Evolutionary conservation across 2,329 filamentous ascomycete species (phyloP).

Genomic region (Epichloe sp.): DNA sequence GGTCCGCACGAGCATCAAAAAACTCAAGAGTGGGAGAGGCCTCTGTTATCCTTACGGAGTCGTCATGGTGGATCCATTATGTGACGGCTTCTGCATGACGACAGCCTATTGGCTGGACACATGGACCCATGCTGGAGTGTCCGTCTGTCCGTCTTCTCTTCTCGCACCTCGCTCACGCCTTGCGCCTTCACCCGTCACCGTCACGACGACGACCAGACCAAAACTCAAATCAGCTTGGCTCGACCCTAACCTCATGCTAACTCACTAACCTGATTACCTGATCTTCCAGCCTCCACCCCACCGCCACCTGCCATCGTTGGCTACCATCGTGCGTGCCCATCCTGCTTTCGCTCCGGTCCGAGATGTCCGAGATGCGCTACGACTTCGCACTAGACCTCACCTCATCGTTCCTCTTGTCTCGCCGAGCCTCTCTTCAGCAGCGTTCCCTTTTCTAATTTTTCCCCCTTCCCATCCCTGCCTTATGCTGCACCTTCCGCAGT

Average conservation of each 20-base stretch:
- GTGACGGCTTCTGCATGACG: too few species aligned
- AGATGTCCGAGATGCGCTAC: conserved; percentile 7
- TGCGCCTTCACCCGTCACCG: not conserved
- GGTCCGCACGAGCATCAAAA: too few species aligned
- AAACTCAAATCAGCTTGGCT: not conserved
- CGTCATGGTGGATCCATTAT: too few species aligned
- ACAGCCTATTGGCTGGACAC: too few species aligned
- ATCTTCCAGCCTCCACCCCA: not conserved
- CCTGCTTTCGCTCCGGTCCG: conserved; percentile 1
- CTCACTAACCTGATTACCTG: not conserved
- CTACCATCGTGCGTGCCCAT: not conserved
- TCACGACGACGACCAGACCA: not conserved
- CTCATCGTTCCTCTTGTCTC: not conserved
- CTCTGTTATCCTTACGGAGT: too few species aligned
- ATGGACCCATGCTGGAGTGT: too few species aligned
- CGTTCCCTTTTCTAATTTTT: conserved; percentile 1
- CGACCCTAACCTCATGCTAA: not conserved
- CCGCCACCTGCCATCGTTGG: not conserved
- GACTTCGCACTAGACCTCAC: conserved; percentile 1
- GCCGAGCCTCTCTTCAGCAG: conserved; percentile 9
- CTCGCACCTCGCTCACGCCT: not conserved
- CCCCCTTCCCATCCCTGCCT: not conserved
- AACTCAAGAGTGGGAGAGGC: too few species aligned
- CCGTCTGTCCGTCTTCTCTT: too few species aligned
- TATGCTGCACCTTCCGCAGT: not conserved